Evolutionary conservation across 495 filamentous ascomycete species (phyloP), one percentile per base, ranked within the genome.

Genomic region (Penicillium cinerascens): DNA sequence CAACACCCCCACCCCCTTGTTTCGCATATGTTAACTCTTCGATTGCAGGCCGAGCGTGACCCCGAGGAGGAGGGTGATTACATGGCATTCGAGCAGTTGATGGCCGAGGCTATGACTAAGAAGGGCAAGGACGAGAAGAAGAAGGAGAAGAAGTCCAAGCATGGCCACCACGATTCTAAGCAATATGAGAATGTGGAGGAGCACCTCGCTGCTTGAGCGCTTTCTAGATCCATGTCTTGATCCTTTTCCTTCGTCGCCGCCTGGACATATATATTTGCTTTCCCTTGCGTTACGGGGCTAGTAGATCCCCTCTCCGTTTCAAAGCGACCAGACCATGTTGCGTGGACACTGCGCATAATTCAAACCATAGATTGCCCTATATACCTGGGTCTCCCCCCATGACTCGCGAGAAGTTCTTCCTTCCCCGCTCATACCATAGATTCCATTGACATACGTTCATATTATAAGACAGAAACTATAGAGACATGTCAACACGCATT

Each of bases 31-130:
- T 49, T 49, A 35, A 51, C 25, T 29, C 6, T 18, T 22, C 4
- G 1, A n/a, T 15, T 18, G 8, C 55, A 97, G 93, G 93, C 93
- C 17, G 81, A 87, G 67, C 83, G 93, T 52, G 88, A 91, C 54
- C 87, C 91, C 37, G 95, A 97, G 39, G 93, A 99, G 74, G 93
- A 97, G 75, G 93, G 92, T 55, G 92, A 97, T 49, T 97, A 95
- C 76, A 95, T 97, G 85, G 92, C 90, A 17, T 99, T 99, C 62
- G 93, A 99, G 69, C 90, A 97, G 69, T 84, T 99, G 25, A 95
- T 99, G 73, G 91, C 93, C 27, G 93, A 99, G 64, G 92, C 95
- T 6, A 89, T 89, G 42, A 85, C 88, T 45, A 97, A 97, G 82
- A 95, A 96, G 70, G 81, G 80, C 65, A 82, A 82, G 61, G 86